Base-by-base conservation (phyloP, 2,329 filamentous ascomycete genomes). In the Allantophomopsis lycopodina region DNA sequence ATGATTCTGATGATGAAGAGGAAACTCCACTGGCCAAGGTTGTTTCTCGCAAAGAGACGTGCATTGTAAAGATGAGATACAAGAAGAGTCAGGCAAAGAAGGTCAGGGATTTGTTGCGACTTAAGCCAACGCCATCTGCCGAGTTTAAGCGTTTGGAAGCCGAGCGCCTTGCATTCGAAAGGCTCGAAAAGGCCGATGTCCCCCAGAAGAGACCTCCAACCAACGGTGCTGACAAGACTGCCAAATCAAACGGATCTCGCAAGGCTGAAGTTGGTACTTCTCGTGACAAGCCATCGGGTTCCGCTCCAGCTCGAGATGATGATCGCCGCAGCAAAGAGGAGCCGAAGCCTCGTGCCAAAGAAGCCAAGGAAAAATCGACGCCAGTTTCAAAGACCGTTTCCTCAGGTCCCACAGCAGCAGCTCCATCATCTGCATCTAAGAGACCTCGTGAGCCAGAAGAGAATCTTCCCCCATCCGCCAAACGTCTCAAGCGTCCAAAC, bases 401-500 rank as follows among this genome's bases (percentile, higher is more conserved):
- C 20, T 21, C 23, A 28, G 10, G 23, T 12, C 10, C 23, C 10
- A 28, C 23, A 6, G 23, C 23, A 6, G 23, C 23, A 6, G 23
- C 5, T 12, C 23, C 38, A 28, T 10, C 44, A 18, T 33, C 31
- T 20, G 32, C 47, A 4, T 50, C 46, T 38, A 57, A 56, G 40
- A 48, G 50, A 5, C 44, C 48, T 2, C 46, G 42, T 31, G 47
- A 48, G 10, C 45, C n/a, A 21, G 54, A 48, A 28, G 53, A 53
- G 32, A 42, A 48, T 31, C 41, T 46, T 20, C 50, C 53, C 20
- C 50, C 54, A 5, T 39, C 53, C 14, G 40, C 44, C 20, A 63
- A 61, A 41, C 57, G 58, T 35, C 43, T 50, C 16, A 66, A 60
- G 44, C 50, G 50, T 33, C 44, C 53, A 2, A 53, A 52, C n/a